These are phyloP conservation scores for Monosporozyma solicola DNA, from an alignment of 805 yeast species.

Conservation along the genomic window DNA sequence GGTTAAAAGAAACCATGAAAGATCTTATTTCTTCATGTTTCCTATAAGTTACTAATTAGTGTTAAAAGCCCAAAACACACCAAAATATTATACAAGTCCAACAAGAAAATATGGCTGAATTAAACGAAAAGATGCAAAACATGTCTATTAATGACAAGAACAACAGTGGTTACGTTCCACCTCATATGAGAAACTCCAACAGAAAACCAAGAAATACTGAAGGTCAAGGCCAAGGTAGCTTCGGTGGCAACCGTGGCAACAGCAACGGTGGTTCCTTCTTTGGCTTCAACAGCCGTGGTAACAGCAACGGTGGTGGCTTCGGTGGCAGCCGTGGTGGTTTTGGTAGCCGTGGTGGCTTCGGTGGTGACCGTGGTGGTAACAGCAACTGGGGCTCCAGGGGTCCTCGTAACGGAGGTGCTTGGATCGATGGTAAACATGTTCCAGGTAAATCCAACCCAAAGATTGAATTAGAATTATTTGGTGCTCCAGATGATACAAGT, in stretches of 20 bases:
- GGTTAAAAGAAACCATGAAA: neutral
- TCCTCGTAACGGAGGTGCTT: constrained; percentile 57
- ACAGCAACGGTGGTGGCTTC: constrained; percentile 23
- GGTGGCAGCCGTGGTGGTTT: constrained; percentile 28
- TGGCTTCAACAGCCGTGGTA: constrained; percentile 12
- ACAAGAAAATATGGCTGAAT: constrained; percentile 43
- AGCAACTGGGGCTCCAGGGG: constrained; percentile 21
- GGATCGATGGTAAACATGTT: constrained; percentile 79
- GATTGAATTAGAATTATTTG: constrained; percentile 75
- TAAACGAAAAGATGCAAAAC: constrained; percentile 49
- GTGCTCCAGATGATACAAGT: constrained; percentile 54
- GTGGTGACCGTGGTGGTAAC: constrained; percentile 28
- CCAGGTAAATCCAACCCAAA: constrained; percentile 67
- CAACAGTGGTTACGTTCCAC: constrained; percentile 37
- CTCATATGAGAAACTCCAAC: constrained; percentile 35
- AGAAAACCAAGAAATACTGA: constrained; percentile 12
- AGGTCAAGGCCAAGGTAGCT: constrained; percentile 3
- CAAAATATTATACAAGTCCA: neutral
- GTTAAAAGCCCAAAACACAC: neutral
- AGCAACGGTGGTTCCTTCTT: constrained; percentile 2
- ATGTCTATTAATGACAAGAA: constrained; percentile 37
- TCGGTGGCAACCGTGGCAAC: constrained; percentile 8
- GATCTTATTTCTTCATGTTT: neutral
- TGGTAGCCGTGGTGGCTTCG: constrained; percentile 32
- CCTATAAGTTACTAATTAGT: too few species aligned